Base-by-base conservation (phyloP, 1,284 basidiomycete species). In the Irpex sp. region DNA sequence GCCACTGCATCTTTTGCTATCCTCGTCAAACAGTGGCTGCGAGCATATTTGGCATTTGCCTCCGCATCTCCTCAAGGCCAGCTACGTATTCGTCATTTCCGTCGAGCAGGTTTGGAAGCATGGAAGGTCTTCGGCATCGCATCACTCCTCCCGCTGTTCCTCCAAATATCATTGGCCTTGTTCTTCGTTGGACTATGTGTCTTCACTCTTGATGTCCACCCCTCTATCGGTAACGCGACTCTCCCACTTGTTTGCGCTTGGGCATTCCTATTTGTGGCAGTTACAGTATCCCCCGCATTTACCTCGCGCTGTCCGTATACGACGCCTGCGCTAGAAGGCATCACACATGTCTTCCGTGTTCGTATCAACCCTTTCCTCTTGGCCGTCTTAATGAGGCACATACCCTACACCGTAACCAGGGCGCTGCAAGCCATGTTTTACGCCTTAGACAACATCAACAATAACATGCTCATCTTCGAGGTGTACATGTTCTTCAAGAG, bases 1-100 rank as follows among this genome's bases (percentile, higher is more conserved):
- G 26, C 26, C 26, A 56, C 65, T 3, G 66, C 66, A 13, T 61
- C 63, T 11, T 39, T 67, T 19, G 62, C 62, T 17, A 66, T 67
- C 26, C 59, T 61, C 15, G 61, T 64, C 43, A 67, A 64, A 35
- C 66, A 67, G 55, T 67, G 66, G 66, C 62, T 67, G n/a, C 55
- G 61, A 11, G 57, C 59, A 3, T 64, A 63, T 51, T 21, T 64
- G 37, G 33, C 21, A 8, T 59, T 51, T 5, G n/a, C 58, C 5
- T 33, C 54, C 2, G 17, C 37, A n/a, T 57, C 59, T 2, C 59
- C 62, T 9, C 49, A 53, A 13, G 58, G 60, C 8, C 39, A 35
- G 13, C 58, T 54, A 5, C 62, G 62, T 21, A 39, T 60, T 7
- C 53, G 59, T 1, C 58, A 63, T 13, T 63, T 62, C 21, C 63